Percentiles rank a stretch among this genome's conserved stretches.
Conservation (phyloP, 73 alveolate species). For the Tetrahymena elliotti region DNA sequence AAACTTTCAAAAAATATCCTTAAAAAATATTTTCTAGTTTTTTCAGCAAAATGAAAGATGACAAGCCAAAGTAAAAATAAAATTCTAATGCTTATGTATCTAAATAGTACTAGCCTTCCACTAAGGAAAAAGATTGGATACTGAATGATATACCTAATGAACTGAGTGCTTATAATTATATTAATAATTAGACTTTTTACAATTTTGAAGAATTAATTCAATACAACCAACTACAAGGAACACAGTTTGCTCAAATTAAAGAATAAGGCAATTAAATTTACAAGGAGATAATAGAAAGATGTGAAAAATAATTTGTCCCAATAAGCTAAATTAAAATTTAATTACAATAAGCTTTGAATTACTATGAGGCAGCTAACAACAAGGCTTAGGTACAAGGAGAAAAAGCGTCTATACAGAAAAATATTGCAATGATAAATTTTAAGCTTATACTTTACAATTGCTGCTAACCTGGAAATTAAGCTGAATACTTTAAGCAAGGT, state of each 20-base stretch:
- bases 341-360: background rate
- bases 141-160: background rate
- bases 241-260: too few relatives aligned
- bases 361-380: background rate
- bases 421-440: background rate
- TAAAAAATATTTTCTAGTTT: background rate
- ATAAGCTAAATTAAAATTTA: too few relatives aligned
- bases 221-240: background rate
- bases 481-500: background rate
- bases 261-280: background rate
- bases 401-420: background rate
- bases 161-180: background rate
- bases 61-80: too few relatives aligned
- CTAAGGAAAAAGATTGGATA: background rate
- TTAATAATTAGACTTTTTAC: too few relatives aligned
- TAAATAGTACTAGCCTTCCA: background rate
- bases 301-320: background rate
- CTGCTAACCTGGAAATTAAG: background rate
- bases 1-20: too few relatives aligned
- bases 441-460: background rate
- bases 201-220: background rate
- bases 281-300: too few relatives aligned
- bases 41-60: background rate
- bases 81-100: background rate
- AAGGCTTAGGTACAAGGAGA: background rate